These are phyloP conservation scores for Aspergillus biplanus DNA, from an alignment of 495 filamentous ascomycete species.

Conservation along the genomic window DNA sequence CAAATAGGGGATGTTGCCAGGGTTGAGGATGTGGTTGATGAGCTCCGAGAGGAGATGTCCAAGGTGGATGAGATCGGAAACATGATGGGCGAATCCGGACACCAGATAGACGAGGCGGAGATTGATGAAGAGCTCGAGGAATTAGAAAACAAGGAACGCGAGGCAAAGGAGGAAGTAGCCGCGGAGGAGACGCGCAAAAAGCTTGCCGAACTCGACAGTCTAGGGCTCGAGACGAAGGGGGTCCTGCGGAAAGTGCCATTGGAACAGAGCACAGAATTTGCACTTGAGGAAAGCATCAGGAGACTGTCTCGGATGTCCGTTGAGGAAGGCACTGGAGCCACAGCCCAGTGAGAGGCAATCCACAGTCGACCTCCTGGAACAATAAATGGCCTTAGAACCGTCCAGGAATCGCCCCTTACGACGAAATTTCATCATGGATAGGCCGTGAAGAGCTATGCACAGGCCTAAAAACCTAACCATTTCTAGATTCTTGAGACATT, in stretches of 20 bases:
- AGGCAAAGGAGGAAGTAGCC: constrained; percentile 57
- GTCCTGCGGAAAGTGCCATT: constrained; percentile 32
- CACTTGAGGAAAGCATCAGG: constrained; percentile 44
- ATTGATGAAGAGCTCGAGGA: constrained; percentile 87
- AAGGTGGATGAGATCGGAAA: constrained; percentile 80
- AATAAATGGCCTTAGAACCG: neutral
- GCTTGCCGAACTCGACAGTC: constrained; percentile 49
- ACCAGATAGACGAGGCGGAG: constrained; percentile 75
- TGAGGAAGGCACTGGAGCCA: constrained; percentile 38
- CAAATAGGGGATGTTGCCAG: constrained; percentile 76
- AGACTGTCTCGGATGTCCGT: constrained; percentile 50
- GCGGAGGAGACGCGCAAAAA: constrained; percentile 46
- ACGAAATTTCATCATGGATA: too few species aligned
- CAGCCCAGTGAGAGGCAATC: constrained; percentile 12
- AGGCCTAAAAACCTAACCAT: constrained; percentile 12
- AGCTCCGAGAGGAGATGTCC: constrained; percentile 76
- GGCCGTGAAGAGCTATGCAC: too few species aligned
- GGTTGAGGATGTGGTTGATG: constrained; percentile 75
- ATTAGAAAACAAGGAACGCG: constrained; percentile 68
- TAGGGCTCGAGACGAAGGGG: constrained; percentile 41
- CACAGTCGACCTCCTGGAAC: neutral
- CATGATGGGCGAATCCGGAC: constrained; percentile 67
- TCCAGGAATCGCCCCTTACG: too few species aligned
- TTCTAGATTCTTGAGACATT: constrained; percentile 8
- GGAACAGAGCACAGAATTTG: constrained; percentile 33